Conservation (phyloP, 257 asterid species). For the Fraxinus pennsylvanica region DNA sequence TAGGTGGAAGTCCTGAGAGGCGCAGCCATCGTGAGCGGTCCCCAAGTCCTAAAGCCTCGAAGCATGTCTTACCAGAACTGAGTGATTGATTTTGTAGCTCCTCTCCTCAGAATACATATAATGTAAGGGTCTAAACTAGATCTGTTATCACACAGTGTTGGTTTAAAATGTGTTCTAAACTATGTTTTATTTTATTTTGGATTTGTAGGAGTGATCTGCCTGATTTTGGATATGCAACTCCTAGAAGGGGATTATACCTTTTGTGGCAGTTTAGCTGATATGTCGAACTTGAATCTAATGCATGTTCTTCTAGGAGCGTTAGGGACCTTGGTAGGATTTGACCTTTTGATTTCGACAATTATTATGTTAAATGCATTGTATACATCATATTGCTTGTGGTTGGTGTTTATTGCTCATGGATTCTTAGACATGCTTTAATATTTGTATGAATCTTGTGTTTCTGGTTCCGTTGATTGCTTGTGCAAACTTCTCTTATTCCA, state of each 20-base stretch:
- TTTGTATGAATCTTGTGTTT: not conserved
- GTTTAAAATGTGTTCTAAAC: not conserved
- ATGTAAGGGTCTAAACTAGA: not conserved
- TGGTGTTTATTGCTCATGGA: not conserved
- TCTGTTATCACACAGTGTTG: not conserved
- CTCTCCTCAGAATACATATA: conserved; percentile 9
- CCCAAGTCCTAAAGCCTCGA: conserved; percentile 25
- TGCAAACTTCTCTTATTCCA: not conserved
- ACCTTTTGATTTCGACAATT: not conserved
- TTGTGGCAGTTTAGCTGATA: conserved; percentile 17
- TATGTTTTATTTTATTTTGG: not conserved
- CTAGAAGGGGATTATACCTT: not conserved
- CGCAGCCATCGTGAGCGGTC: conserved; percentile 17
- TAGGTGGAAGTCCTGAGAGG: conserved; percentile 25
- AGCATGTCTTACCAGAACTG: conserved; percentile 14
- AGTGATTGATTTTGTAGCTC: conserved; percentile 23
- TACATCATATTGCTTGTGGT: not conserved
- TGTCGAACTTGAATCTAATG: not conserved
- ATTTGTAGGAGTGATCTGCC: conserved; percentile 28
- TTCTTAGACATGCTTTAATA: not conserved
- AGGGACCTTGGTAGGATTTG: conserved; percentile 17
- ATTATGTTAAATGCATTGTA: not conserved
- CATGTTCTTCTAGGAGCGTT: conserved; percentile 16
- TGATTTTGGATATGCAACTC: conserved; percentile 1
- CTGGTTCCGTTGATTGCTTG: not conserved